Base-by-base conservation (phyloP, 805 yeast species). In the Candida ulmi region DNA sequence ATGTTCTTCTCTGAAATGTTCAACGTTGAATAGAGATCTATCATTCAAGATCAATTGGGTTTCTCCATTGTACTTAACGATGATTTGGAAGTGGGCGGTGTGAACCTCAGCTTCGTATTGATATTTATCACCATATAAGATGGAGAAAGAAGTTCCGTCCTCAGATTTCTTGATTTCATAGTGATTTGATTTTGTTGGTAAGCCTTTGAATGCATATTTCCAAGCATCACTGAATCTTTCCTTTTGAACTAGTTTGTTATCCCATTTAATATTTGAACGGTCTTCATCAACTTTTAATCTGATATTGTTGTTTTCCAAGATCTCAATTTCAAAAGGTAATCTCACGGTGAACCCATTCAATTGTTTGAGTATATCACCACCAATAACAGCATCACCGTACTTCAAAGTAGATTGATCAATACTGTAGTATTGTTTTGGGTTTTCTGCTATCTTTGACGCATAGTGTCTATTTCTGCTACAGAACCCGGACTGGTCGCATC, bases 401-500 rank as follows among this genome's bases (percentile, higher is more conserved):
- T 44, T 26, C 16, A 76, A 41, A 1, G 67, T 50, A 3, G 54
- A 42, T 8, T 58, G 50, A 41, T 72, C 76, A 29, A 74, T 46
- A 3, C 66, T 55, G 47, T 75, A 74, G 24, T 69, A 64, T 1
- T 68, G 56, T 17, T 58, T 58, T 32, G 59, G 62, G 1, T 54
- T 46, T 15, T 43, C 38, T 1, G 35, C 6, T 21, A 52, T 48
- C 37, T 51, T 45, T 17, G 31, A 28, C 1, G 87, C 85, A 55
- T 74, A 87, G 41, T 76, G 78, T 40, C 91, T 66, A 53, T 90
- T 86, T 59, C 98, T 72, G 36, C 71, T 62, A 56, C 98, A 90
- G 56, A 90, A 88, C 7, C 96, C 95, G 15, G 88, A 74, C 52
- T 83, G 81, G 6, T 69, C 76, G 60, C 98, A 90, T 12, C 69